phyloP scores from a whole-genome alignment of 2,329 filamentous ascomycete genomes.

The Ceratocystis diversiconidia region DNA sequence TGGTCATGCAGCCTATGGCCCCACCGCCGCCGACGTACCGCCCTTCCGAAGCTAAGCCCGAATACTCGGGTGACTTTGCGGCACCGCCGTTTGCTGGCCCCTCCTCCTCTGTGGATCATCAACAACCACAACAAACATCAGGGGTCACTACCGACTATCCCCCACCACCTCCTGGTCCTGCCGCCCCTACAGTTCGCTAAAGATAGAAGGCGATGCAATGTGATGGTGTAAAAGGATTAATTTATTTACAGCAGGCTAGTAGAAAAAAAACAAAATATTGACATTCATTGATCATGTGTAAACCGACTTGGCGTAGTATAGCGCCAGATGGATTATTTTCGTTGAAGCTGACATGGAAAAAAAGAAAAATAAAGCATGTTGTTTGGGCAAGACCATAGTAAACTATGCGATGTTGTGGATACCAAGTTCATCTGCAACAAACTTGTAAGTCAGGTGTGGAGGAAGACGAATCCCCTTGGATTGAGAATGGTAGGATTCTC shows the following conservation, averaged over 20 bases:
- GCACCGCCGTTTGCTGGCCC: constrained; percentile 23
- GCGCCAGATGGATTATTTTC: no score
- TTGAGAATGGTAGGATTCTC: neutral
- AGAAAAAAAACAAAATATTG: neutral
- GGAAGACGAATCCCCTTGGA: neutral
- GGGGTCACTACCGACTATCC: constrained; percentile 12
- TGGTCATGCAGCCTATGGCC: constrained; percentile 39
- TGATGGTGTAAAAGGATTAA: neutral
- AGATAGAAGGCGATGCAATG: neutral
- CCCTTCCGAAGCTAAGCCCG: constrained; percentile 37
- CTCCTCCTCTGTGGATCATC: neutral
- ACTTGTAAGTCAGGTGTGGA: neutral
- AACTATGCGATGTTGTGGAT: no score
- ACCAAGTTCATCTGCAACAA: no score
- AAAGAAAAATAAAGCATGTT: no score
- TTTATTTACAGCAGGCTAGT: constrained; percentile 5
- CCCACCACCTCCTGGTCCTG: constrained; percentile 14
- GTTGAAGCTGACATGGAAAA: no score
- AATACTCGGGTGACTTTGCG: constrained; percentile 33
- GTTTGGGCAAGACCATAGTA: no score
- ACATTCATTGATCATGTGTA: neutral
- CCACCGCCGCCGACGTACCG: constrained; percentile 46
- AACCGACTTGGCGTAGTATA: no score
- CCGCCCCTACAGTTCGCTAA: neutral
- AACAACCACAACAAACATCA: constrained; percentile 5